Percentiles rank a stretch among this genome's conserved stretches.
These are phyloP conservation scores for Barnettozyma sp. DNA, from an alignment of 805 yeast genomes.

Conservation along the genomic window DNA sequence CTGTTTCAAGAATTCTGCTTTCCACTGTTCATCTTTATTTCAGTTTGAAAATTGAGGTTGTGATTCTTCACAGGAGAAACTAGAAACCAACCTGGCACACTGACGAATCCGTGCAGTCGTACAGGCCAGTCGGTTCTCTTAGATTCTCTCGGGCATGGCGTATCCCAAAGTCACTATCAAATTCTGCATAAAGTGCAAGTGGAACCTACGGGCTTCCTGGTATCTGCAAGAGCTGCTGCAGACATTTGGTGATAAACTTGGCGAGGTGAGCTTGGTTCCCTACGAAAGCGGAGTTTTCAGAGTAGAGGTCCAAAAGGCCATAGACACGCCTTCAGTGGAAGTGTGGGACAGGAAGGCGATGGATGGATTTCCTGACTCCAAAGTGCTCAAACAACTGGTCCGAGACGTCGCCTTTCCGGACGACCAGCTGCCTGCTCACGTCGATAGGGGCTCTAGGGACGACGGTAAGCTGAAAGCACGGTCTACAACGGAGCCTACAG, in stretches of 20 bases:
- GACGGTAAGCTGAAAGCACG: constrained; percentile 16
- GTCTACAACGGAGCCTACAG: not conserved
- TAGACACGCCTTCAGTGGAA: constrained; percentile 25
- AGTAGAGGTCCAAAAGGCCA: constrained; percentile 41
- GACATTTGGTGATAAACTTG: constrained; percentile 57
- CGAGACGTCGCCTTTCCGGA: constrained; percentile 53
- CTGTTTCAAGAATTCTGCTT: too few species aligned
- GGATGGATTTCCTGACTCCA: constrained; percentile 86
- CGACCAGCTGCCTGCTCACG: constrained; percentile 54
- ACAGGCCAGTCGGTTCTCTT: too few species aligned
- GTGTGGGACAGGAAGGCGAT: constrained; percentile 56
- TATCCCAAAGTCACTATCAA: constrained; percentile 62
- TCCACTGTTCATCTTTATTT: too few species aligned
- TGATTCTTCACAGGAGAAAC: too few species aligned
- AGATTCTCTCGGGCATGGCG: not conserved
- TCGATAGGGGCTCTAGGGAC: constrained; percentile 35
- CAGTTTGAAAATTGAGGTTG: too few species aligned
- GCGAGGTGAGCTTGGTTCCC: constrained; percentile 49
- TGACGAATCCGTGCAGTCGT: too few species aligned
- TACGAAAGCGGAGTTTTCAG: constrained; percentile 51
- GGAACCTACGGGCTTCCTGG: constrained; percentile 89
- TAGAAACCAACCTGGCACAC: too few species aligned
- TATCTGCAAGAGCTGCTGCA: constrained; percentile 78
- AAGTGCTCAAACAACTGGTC: constrained; percentile 61
- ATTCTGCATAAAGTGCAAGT: constrained; percentile 78